These are phyloP conservation scores for Trichophyton rubrum DNA, from an alignment of 2,329 filamentous ascomycete genomes.

Conservation along the genomic window DNA sequence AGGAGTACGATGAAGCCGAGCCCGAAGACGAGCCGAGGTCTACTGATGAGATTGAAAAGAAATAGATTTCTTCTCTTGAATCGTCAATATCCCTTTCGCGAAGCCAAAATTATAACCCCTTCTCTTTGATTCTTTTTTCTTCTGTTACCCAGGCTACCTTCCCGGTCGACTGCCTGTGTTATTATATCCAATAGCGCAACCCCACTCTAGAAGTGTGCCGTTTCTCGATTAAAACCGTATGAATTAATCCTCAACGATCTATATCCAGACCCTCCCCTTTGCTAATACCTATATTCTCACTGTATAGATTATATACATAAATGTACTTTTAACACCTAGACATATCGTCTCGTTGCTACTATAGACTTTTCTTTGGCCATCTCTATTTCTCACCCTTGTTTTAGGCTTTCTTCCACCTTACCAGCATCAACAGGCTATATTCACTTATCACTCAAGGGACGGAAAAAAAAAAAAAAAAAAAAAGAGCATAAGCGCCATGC, in stretches of 20 bases:
- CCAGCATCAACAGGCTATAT: not conserved
- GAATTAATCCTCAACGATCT: constrained; percentile 1
- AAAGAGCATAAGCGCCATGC: not conserved
- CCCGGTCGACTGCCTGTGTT: not conserved
- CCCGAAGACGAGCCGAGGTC: constrained; percentile 3
- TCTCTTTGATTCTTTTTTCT: not conserved
- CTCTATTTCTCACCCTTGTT: not conserved
- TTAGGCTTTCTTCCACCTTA: not conserved
- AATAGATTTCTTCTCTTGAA: not conserved
- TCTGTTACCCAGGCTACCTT: not conserved
- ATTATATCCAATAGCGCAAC: not conserved
- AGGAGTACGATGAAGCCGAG: constrained; percentile 24
- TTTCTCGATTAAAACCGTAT: not conserved
- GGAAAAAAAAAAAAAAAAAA: not conserved
- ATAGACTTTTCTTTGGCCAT: not conserved
- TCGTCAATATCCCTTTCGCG: not conserved
- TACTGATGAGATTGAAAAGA: not conserved
- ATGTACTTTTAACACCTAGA: not conserved
- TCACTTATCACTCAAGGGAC: not conserved
- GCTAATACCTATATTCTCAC: not conserved
- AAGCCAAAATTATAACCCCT: not conserved
- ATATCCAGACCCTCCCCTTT: not conserved
- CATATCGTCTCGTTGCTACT: not conserved
- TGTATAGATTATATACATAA: not conserved
- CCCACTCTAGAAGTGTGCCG: not conserved